phyloP scores from a whole-genome alignment of 768 basidiomycete genomes.

The Boletus coccyginus region DNA sequence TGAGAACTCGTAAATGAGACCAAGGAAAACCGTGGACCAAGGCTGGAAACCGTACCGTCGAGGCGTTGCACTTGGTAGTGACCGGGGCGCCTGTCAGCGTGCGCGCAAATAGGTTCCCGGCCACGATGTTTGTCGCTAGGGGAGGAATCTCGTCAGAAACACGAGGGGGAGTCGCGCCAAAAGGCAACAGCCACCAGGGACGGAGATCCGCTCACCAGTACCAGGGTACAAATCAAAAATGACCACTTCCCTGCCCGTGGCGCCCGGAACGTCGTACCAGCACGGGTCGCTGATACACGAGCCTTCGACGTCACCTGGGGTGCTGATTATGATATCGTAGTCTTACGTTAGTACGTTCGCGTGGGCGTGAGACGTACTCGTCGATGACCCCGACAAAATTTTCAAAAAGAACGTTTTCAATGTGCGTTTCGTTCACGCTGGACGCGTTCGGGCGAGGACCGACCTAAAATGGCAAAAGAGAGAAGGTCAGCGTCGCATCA shows the following conservation, averaged over 20 bases:
- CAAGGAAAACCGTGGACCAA: neutral
- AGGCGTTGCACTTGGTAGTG: slow-evolving; percentile 53
- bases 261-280: slow-evolving; percentile 25
- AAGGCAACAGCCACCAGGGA: neutral
- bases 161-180: neutral
- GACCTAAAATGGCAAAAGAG: slow-evolving; percentile 10
- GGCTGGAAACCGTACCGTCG: slow-evolving; percentile 35
- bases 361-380: slow-evolving; percentile 42
- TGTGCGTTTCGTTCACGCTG: slow-evolving; percentile 49
- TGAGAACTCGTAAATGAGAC: neutral
- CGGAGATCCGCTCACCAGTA: neutral
- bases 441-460: slow-evolving; percentile 46
- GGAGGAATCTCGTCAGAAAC: neutral
- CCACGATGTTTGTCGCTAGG: slow-evolving; percentile 42
- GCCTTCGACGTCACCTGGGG: neutral
- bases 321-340: neutral
- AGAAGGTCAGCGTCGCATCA: neutral
- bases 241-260: slow-evolving; percentile 56
- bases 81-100: slow-evolving; percentile 45
- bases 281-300: neutral
- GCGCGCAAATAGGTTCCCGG: slow-evolving; percentile 44
- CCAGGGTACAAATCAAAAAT: slow-evolving; percentile 56
- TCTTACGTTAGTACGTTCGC: neutral
- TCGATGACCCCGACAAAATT: slow-evolving; percentile 51
- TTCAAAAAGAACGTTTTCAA: slow-evolving; percentile 54